phyloP scores from a whole-genome alignment of 2,329 filamentous ascomycete species.

The Penicillium sp. region DNA sequence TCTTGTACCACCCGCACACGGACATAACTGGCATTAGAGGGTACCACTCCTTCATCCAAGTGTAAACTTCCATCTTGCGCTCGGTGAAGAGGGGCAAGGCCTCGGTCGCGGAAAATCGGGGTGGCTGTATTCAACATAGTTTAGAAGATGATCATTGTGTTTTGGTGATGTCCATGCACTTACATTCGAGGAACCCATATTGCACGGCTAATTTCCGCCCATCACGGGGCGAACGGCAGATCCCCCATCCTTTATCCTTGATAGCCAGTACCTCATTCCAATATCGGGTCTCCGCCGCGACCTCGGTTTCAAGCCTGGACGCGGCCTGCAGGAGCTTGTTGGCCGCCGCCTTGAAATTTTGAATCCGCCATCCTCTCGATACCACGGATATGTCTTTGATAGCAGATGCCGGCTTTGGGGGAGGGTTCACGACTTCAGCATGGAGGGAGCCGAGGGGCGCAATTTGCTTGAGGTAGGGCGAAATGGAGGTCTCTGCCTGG shows the following conservation, averaged over 20 bases:
- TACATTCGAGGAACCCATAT: slow-evolving; percentile 80
- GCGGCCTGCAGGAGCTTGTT: slow-evolving; percentile 71
- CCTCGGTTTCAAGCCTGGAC: slow-evolving; percentile 68
- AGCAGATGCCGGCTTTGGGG: slow-evolving; percentile 56
- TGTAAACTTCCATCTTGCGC: slow-evolving; percentile 69
- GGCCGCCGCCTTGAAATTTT: slow-evolving; percentile 70
- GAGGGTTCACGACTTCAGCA: slow-evolving; percentile 60
- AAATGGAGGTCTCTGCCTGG: slow-evolving; percentile 66
- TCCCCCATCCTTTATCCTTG: slow-evolving; percentile 78
- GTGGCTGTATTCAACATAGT: slow-evolving; percentile 42
- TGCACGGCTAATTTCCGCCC: slow-evolving; percentile 74
- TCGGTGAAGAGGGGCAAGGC: slow-evolving; percentile 75
- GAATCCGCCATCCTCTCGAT: slow-evolving; percentile 69
- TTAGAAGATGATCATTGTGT: slow-evolving; percentile 29
- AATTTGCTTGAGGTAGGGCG: slow-evolving; percentile 63
- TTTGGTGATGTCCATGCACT: slow-evolving; percentile 14
- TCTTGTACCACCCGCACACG: slow-evolving; percentile 63
- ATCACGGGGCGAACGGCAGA: slow-evolving; percentile 72
- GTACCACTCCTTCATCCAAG: slow-evolving; percentile 60
- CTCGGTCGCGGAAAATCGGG: slow-evolving; percentile 60
- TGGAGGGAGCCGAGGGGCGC: slow-evolving; percentile 73
- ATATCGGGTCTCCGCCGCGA: slow-evolving; percentile 75
- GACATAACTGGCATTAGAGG: slow-evolving; percentile 56
- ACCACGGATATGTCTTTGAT: slow-evolving; percentile 53
- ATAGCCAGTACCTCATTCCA: slow-evolving; percentile 83